phyloP scores from a whole-genome alignment of 352 stramenopile species.

The Globisporangium spinosum region DNA sequence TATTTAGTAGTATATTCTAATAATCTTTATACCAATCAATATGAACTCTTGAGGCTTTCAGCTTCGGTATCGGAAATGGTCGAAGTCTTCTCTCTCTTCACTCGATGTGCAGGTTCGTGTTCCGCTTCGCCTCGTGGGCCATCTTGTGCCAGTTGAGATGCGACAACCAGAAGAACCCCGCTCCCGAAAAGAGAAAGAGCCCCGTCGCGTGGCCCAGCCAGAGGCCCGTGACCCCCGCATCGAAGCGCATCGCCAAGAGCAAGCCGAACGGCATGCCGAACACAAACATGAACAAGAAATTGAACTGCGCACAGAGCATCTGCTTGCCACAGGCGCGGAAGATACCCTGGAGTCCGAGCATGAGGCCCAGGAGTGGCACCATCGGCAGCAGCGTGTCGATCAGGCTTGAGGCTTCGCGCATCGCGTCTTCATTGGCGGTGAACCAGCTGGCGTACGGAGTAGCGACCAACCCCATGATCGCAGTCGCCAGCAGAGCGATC shows the following conservation, averaged over 20 bases:
- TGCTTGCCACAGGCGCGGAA: slow-evolving; percentile 22
- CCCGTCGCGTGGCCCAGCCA: slow-evolving; percentile 24
- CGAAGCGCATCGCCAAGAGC: slow-evolving; percentile 17
- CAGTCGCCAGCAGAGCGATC: slow-evolving; percentile 17
- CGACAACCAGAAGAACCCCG: slow-evolving; percentile 20
- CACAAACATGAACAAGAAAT: slow-evolving; percentile 21
- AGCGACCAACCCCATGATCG: slow-evolving; percentile 21
- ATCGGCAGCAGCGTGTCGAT: slow-evolving; percentile 7
- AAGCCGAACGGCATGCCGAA: slow-evolving; percentile 24
- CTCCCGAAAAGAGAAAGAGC: slow-evolving; percentile 14
- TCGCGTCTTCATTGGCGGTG: slow-evolving; percentile 15
- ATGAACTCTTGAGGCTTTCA: not conserved
- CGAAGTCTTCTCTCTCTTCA: not conserved
- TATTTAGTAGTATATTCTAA: slow-evolving; percentile 7
- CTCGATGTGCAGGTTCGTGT: slow-evolving; percentile 13
- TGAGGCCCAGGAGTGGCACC: slow-evolving; percentile 16
- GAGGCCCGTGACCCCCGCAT: slow-evolving; percentile 21
- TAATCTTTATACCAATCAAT: not conserved
- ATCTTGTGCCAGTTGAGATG: slow-evolving; percentile 13
- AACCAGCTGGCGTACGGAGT: slow-evolving; percentile 17
- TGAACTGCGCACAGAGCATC: slow-evolving; percentile 21
- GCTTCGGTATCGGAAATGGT: not conserved
- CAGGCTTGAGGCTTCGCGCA: not conserved
- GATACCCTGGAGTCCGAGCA: slow-evolving; percentile 17
- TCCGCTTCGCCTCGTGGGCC: slow-evolving; percentile 17